phyloP scores from a whole-genome alignment of 805 yeast species.

The Kodamaea restingae region DNA sequence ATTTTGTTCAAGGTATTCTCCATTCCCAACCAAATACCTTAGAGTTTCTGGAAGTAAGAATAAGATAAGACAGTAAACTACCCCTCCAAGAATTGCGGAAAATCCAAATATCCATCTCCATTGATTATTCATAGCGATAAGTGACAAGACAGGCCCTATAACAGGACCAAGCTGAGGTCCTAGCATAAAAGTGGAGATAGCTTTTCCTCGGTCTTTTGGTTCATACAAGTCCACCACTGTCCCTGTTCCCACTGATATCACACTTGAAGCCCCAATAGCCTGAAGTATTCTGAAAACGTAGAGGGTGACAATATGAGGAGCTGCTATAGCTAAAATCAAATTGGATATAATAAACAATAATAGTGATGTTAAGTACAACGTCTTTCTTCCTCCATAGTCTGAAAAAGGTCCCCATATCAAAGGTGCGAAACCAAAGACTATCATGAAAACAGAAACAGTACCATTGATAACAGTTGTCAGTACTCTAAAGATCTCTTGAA shows the following conservation, averaged over 20 bases:
- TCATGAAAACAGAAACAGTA: slow-evolving; percentile 57
- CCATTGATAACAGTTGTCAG: slow-evolving; percentile 46
- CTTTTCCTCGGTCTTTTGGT: slow-evolving; percentile 28
- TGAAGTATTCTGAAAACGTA: slow-evolving; percentile 31
- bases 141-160: slow-evolving; percentile 32
- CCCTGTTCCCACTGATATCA: slow-evolving; percentile 35
- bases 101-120: slow-evolving; percentile 37
- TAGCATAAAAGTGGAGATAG: slow-evolving; percentile 33
- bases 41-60: slow-evolving; percentile 39
- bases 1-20: slow-evolving; percentile 16
- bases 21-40: slow-evolving; percentile 36
- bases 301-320: slow-evolving; percentile 27
- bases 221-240: slow-evolving; percentile 30
- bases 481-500: slow-evolving; percentile 38
- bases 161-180: slow-evolving; percentile 40
- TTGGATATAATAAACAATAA: slow-evolving; percentile 25
- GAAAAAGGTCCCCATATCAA: slow-evolving; percentile 54
- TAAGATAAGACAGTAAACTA: slow-evolving; percentile 21
- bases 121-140: slow-evolving; percentile 21
- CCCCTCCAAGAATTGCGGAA: slow-evolving; percentile 24
- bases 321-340: slow-evolving; percentile 27
- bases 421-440: slow-evolving; percentile 52
- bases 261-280: slow-evolving; percentile 37
- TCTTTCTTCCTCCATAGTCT: slow-evolving; percentile 47
- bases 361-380: slow-evolving; percentile 25